Conservation (phyloP, 495 filamentous ascomycete species). For the Xylaria scruposa region DNA sequence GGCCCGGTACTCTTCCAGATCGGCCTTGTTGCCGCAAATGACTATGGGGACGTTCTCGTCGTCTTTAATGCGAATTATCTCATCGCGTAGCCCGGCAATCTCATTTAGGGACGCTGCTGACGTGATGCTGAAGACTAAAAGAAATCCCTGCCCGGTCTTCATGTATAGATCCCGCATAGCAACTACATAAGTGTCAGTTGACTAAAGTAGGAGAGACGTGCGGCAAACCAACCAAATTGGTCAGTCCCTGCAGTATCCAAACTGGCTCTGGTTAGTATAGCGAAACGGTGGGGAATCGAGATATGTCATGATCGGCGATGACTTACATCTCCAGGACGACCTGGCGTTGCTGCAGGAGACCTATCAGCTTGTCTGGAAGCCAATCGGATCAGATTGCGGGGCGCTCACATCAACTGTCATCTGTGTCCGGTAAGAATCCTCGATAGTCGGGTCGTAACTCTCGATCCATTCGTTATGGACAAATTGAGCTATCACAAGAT, state of each 20-base stretch:
- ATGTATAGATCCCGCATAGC: constrained; percentile 89
- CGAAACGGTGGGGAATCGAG: constrained; percentile 22
- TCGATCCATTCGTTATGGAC: constrained; percentile 99
- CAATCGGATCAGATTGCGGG: constrained; percentile 22
- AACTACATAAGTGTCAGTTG: constrained; percentile 44
- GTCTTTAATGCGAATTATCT: constrained; percentile 97
- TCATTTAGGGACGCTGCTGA: constrained; percentile 85
- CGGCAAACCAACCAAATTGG: constrained; percentile 83
- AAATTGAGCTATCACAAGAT: constrained; percentile 79
- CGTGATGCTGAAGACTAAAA: constrained; percentile 97
- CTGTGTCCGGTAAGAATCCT: constrained; percentile 94
- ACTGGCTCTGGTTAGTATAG: constrained; percentile 54
- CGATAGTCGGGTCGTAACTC: constrained; percentile 97
- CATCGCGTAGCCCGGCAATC: constrained; percentile 86
- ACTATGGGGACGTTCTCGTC: constrained; percentile 91
- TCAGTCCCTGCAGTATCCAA: constrained; percentile 97
- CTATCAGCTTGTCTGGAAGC: constrained; percentile 36
- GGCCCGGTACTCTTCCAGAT: constrained; percentile 88
- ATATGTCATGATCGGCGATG: constrained; percentile 26
- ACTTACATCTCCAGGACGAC: constrained; percentile 94
- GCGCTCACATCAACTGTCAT: constrained; percentile 88
- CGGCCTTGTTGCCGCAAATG: constrained; percentile 96
- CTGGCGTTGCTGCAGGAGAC: constrained; percentile 76
- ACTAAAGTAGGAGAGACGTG: constrained; percentile 17
- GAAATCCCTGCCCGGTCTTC: constrained; percentile 95